Base-by-base conservation (phyloP, 805 yeast species). In the Yarrowia sp. region DNA sequence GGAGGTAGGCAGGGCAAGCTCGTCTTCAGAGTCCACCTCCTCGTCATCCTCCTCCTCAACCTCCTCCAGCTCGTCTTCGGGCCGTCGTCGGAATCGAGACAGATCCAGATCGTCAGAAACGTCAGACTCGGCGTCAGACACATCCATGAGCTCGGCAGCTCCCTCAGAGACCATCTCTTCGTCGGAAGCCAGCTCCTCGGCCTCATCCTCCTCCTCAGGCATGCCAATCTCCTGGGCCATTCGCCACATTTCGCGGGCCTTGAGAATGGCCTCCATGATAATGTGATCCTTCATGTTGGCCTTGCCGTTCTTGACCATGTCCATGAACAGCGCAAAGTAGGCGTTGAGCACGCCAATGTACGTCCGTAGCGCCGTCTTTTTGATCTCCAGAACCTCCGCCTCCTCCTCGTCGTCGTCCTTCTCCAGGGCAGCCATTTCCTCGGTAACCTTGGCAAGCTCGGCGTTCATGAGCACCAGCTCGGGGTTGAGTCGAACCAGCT, bases 161-260 rank as follows among this genome's bases (percentile, higher is more conserved):
- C 71, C 75, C 44, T 72, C 73, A 13, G 67, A 39, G 38, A n/a
- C 66, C 40, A 12, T 24, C 47, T 8, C 55, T 15, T 63, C 61
- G 34, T 67, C 71, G 9, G 30, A 20, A 24, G 34, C 46, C 20
- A 42, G 17, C 13, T 15, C 70, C 30, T 24, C 30, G 6, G 30
- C 30, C 40, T 69, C 71, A 14, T 69, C 70, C 15, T 67, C 69
- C n/a, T 40, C 36, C 19, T 67, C 74, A 42, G 74, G 81, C 14
- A 83, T 84, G 9, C 67, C 70, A 42, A 88, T 75, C 70, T 81
- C 85, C 56, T 79, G 82, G 5, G 96, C 97, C 73, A 90, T 93
- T 75, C 95, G 85, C 97, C 97, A 93, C 17, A 91, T 83, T 74
- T 94, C 97, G 71, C 96, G 84, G 2, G 95, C 83, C 66, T 89